Evolutionary conservation across 2,329 filamentous ascomycete species (phyloP).

Genomic region (Fonsecaea pedrosoi): DNA sequence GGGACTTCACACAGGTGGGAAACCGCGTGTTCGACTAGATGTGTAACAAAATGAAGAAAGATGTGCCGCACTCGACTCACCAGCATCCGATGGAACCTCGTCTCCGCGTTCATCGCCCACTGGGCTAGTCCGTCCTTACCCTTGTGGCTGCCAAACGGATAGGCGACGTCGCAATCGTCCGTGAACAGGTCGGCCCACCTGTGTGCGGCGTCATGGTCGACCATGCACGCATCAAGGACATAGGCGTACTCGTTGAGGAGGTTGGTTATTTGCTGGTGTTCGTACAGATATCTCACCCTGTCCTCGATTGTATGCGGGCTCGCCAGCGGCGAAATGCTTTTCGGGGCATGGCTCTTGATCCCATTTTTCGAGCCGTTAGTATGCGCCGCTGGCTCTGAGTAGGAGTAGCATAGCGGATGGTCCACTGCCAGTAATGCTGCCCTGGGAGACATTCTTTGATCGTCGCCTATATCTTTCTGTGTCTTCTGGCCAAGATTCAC

Average conservation of each 20-base stretch:
- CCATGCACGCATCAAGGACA: constrained; percentile 28
- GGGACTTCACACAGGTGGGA: too few species aligned
- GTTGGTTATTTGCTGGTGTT: constrained; percentile 53
- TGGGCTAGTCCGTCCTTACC: constrained; percentile 20
- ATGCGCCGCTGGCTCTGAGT: not conserved
- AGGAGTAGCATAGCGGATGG: constrained; percentile 22
- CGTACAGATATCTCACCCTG: constrained; percentile 26
- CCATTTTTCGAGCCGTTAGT: constrained; percentile 1
- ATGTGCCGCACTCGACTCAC: constrained; percentile 7
- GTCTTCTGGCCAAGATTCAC: not conserved
- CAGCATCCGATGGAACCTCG: constrained; percentile 27
- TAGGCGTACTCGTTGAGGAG: constrained; percentile 61
- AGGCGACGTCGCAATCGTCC: constrained; percentile 27
- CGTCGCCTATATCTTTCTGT: not conserved
- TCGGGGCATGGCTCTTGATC: not conserved
- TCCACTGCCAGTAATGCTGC: constrained; percentile 18
- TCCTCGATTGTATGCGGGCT: constrained; percentile 21
- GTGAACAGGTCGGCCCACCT: constrained; percentile 29
- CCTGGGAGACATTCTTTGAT: constrained; percentile 10
- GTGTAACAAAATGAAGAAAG: too few species aligned
- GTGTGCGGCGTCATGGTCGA: constrained; percentile 16
- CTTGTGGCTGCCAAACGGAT: constrained; percentile 27
- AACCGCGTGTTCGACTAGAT: too few species aligned
- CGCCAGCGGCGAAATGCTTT: constrained; percentile 1
- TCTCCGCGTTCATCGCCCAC: constrained; percentile 29